Evolutionary conservation across 306 rosid species (phyloP).

Genomic region (Cicer judaicum): DNA sequence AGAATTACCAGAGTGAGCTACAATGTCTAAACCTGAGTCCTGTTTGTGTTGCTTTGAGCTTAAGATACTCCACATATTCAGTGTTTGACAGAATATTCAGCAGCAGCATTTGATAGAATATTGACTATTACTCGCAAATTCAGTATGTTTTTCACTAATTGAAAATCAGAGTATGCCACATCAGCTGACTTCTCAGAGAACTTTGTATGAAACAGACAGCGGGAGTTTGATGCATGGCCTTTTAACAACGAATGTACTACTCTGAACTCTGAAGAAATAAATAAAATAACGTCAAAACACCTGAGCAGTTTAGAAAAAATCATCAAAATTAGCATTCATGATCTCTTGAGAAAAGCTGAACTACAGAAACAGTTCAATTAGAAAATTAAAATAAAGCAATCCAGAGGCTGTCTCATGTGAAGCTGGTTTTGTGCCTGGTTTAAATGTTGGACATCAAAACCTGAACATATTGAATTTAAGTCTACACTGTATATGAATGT

Average conservation of each 20-base stretch:
- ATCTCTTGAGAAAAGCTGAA: neutral
- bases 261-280: constrained; percentile 17
- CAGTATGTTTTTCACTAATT: neutral
- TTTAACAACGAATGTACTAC: neutral
- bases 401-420: neutral
- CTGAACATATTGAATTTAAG: constrained; percentile 2
- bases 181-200: constrained; percentile 7
- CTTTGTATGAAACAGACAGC: neutral
- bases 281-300: constrained; percentile 1
- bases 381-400: constrained; percentile 25
- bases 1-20: constrained; percentile 17
- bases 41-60: constrained; percentile 5
- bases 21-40: neutral
- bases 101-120: neutral
- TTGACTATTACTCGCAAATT: constrained; percentile 3
- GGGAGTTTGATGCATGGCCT: neutral
- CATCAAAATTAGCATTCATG: constrained; percentile 8
- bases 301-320: neutral
- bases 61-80: neutral
- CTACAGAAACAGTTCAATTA: constrained; percentile 12
- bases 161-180: neutral
- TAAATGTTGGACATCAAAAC: constrained; percentile 12
- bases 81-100: neutral
- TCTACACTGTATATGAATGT: neutral
- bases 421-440: constrained; percentile 2